Conservation (phyloP, 345 rosid genomes). For the Camelina sativa region DNA sequence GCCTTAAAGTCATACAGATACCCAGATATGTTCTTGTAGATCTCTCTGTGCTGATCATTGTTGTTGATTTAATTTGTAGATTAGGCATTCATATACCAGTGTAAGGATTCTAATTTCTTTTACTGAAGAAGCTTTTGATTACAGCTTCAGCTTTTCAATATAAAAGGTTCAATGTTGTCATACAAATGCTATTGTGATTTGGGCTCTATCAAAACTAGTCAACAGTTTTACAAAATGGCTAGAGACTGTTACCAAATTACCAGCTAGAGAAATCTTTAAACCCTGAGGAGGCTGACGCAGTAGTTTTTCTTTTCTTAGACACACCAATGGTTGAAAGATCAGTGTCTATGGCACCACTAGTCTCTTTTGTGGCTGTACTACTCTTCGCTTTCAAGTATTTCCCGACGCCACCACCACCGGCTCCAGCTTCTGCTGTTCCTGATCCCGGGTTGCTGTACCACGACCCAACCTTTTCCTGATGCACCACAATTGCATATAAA, state of each 20-base stretch:
- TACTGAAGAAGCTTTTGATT: constrained; percentile 5
- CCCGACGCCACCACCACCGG: constrained; percentile 68
- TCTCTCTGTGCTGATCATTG: constrained; percentile 17
- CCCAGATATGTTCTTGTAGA: not conserved
- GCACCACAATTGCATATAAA: not conserved
- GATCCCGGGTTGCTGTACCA: constrained; percentile 94
- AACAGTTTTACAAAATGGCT: constrained; percentile 32
- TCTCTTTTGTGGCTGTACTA: constrained; percentile 46
- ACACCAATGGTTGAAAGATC: constrained; percentile 45
- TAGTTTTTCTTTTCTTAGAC: constrained; percentile 72
- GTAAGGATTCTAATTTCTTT: constrained; percentile 21
- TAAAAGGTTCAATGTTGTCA: not conserved
- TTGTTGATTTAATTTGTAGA: constrained; percentile 24
- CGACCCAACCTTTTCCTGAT: constrained; percentile 81
- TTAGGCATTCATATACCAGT: constrained; percentile 27
- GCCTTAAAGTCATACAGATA: constrained; percentile 39
- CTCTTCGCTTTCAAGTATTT: constrained; percentile 75
- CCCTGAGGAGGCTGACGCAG: constrained; percentile 50
- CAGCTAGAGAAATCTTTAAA: constrained; percentile 84
- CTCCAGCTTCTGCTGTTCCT: constrained; percentile 55
- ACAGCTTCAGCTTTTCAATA: constrained; percentile 20
- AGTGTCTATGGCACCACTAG: constrained; percentile 29
- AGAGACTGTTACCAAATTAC: constrained; percentile 45
- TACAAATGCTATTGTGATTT: constrained; percentile 5
- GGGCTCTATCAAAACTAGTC: constrained; percentile 27